These are phyloP conservation scores for Candida palmyrensis DNA, from an alignment of 805 yeast genomes.

Conservation along the genomic window DNA sequence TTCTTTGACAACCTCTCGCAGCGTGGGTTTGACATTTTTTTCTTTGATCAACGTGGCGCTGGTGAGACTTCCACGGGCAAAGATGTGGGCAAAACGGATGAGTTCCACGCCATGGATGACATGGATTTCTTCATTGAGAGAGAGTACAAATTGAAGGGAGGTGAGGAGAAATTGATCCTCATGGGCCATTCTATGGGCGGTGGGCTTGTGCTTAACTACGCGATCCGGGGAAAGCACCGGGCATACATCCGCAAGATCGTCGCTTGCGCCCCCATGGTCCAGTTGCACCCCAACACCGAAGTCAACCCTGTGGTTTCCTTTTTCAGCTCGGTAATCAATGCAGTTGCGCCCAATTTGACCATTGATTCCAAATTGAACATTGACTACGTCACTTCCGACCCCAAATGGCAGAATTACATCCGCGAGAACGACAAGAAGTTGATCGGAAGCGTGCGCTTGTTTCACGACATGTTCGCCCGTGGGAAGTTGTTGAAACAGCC, in stretches of 20 bases:
- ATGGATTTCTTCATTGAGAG: constrained; percentile 51
- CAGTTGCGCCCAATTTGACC: constrained; percentile 42
- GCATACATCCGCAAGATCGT: constrained; percentile 43
- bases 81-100: constrained; percentile 52
- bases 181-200: constrained; percentile 85
- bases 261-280: constrained; percentile 56
- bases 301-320: constrained; percentile 45
- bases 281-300: constrained; percentile 51
- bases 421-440: constrained; percentile 30
- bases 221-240: constrained; percentile 47
- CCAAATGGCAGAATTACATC: constrained; percentile 42
- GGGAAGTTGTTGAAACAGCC: constrained; percentile 48
- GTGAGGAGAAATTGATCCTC: constrained; percentile 43
- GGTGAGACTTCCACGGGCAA: constrained; percentile 59
- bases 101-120: constrained; percentile 51
- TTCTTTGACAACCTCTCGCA: constrained; percentile 48
- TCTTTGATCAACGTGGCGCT: constrained; percentile 74
- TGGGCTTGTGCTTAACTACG: constrained; percentile 61
- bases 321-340: constrained; percentile 34
- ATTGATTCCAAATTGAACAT: constrained; percentile 51
- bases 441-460: constrained; percentile 52
- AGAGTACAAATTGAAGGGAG: constrained; percentile 24
- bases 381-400: constrained; percentile 52
- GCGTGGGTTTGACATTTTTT: constrained; percentile 59
- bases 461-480: constrained; percentile 56